phyloP scores from a whole-genome alignment of 177 flowering plant genomes.

The Vitis hybrid region DNA sequence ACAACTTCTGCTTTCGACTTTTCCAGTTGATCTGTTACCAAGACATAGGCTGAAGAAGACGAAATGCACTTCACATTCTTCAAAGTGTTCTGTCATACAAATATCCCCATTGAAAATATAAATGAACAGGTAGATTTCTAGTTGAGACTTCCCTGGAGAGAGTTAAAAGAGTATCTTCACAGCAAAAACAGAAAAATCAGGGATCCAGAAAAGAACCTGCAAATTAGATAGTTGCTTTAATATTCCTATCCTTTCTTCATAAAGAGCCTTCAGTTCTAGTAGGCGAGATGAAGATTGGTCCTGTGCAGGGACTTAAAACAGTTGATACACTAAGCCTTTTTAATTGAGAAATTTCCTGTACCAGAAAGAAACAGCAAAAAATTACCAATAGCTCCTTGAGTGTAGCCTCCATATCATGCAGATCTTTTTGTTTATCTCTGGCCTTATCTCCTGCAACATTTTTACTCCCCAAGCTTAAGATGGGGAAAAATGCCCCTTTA shows the following conservation, averaged over 20 bases:
- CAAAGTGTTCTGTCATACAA: conserved; percentile 46
- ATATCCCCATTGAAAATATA: conserved; percentile 7
- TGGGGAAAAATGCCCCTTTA: conserved; percentile 59
- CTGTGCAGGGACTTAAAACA: conserved; percentile 35
- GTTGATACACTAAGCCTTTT: not conserved
- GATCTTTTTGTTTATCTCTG: conserved; percentile 68
- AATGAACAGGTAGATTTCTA: conserved; percentile 4
- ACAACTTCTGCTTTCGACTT: conserved; percentile 71
- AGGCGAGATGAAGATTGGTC: conserved; percentile 58
- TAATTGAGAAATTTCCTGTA: conserved; percentile 1
- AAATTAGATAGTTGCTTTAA: conserved; percentile 48
- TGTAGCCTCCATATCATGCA: conserved; percentile 69
- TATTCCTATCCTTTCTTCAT: conserved; percentile 68
- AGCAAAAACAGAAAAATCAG: not conserved
- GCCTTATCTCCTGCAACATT: conserved; percentile 46
- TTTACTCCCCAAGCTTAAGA: conserved; percentile 53
- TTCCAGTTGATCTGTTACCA: conserved; percentile 65
- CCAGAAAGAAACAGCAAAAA: not conserved
- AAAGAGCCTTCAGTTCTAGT: conserved; percentile 54
- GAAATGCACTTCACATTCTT: conserved; percentile 28
- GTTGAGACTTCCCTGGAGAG: not conserved
- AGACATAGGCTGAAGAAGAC: conserved; percentile 58
- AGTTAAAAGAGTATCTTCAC: not conserved
- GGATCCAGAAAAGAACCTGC: conserved; percentile 49
- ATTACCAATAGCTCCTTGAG: conserved; percentile 58